Evolutionary conservation across 139 green algal genomes (phyloP), one percentile per base, ranked within the genome.

Genomic region (Chlorella sp.): DNA sequence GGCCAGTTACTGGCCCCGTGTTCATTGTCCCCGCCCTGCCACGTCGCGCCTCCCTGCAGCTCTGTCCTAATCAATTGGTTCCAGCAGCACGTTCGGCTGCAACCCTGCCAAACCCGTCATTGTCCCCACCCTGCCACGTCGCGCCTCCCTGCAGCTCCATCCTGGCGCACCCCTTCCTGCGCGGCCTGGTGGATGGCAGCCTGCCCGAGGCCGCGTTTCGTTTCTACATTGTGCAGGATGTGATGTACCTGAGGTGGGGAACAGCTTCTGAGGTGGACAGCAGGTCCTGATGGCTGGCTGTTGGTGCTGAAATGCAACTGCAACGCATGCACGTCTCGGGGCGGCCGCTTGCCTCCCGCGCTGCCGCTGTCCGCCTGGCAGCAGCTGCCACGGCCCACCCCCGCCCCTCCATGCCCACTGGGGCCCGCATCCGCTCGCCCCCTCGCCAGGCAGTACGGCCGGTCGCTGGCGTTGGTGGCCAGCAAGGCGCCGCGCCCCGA

Each of bases 111-210:
- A 11, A 54, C 46, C 8, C n/a, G n/a, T 24, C 41, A 26, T 19
- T 24, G 20, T 20, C 72, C 44, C 72, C 8, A 43, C 11, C 73
- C 48, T 16, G 1, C 44, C 28, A 26, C 34, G 32, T 30, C 73
- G 24, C n/a, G 32, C 38, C 44, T 13, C 4, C 17, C 58, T 58
- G 38, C 77, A 83, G 64, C 44, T 67, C 79, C 43, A 84, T 76
- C 62, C 62, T 84, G 79, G 64, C 32, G 6, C 79, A 84, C 62
- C 79, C 79, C 44, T 84, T 84, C n/a, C 44, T 84, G 43, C 9
- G n/a, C 3, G 79, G 64, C 22, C 30, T 84, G 43, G 79, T 46
- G 16, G 79, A 84, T 11, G 79, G 79, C 17, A 75, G 26, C 36
- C 44, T 84, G 62, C 43, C 62, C 1, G 79, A 84, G 44, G 43